A percentile compares a stretch with the other conserved stretches of the same genome.
phyloP scores from a whole-genome alignment of 768 basidiomycete genomes.

The Lentinula sp. region DNA sequence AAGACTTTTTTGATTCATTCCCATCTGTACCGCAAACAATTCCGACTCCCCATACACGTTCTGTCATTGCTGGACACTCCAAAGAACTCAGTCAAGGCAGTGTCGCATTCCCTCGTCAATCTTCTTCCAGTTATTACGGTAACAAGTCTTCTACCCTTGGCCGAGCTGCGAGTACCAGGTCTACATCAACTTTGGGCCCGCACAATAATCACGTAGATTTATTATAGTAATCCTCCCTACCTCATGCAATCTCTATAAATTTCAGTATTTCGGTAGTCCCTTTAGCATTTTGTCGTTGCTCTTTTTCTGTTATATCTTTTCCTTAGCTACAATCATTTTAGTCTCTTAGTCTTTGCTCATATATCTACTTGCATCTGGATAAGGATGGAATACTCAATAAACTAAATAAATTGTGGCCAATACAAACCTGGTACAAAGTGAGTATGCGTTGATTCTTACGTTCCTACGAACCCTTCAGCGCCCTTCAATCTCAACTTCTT shows the following conservation, averaged over 20 bases:
- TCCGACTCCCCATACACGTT: slow-evolving; percentile 23
- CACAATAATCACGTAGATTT: not conserved
- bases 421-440: too few species aligned
- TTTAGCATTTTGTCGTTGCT: not conserved
- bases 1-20: slow-evolving; percentile 63
- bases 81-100: not conserved
- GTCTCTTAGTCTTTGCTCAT: not conserved
- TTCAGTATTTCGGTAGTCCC: not conserved
- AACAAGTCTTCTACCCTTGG: not conserved
- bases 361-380: not conserved
- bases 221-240: not conserved
- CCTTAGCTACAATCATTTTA: not conserved
- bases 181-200: slow-evolving; percentile 2
- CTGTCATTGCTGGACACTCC: not conserved
- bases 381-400: not conserved
- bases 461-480: too few species aligned
- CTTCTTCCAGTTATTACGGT: not conserved
- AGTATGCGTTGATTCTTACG: too few species aligned
- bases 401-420: not conserved
- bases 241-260: not conserved
- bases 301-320: not conserved
- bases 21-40: slow-evolving; percentile 58
- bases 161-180: not conserved
- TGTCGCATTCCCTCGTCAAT: not conserved
- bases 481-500: too few species aligned